phyloP scores from a whole-genome alignment of 768 basidiomycete species.

The Ramaria sp. region DNA sequence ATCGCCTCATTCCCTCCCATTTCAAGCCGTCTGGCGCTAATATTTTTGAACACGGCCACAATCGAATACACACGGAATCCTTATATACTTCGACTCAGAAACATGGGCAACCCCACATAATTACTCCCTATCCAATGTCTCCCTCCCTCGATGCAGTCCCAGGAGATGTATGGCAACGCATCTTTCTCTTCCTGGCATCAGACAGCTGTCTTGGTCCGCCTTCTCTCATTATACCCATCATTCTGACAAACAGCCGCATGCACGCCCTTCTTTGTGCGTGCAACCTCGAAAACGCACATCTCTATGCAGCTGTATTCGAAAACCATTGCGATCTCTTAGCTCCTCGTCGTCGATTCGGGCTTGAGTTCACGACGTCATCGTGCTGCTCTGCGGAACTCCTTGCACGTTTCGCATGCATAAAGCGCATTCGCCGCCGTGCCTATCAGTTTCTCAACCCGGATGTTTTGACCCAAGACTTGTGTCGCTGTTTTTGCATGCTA shows the following conservation, averaged over 20 bases:
- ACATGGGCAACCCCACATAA: no score
- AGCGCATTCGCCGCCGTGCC: neutral
- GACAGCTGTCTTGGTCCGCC: neutral
- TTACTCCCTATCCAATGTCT: no score
- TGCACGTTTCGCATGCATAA: neutral
- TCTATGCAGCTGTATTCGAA: neutral
- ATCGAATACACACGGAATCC: no score
- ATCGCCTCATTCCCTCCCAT: no score
- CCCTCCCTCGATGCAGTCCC: no score
- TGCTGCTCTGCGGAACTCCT: neutral
- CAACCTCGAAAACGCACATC: neutral
- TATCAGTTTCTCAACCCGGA: neutral
- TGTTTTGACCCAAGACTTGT: neutral
- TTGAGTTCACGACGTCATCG: neutral
- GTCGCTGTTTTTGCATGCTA: conserved; percentile 3
- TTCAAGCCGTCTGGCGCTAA: no score
- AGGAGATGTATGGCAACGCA: neutral
- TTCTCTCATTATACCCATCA: neutral
- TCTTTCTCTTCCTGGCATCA: neutral
- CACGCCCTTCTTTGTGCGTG: neutral
- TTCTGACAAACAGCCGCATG: neutral
- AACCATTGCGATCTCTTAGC: neutral
- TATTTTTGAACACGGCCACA: no score
- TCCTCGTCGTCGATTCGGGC: neutral
- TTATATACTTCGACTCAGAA: no score